phyloP scores from a whole-genome alignment of 352 stramenopile species.

The Phytophthora quininea region DNA sequence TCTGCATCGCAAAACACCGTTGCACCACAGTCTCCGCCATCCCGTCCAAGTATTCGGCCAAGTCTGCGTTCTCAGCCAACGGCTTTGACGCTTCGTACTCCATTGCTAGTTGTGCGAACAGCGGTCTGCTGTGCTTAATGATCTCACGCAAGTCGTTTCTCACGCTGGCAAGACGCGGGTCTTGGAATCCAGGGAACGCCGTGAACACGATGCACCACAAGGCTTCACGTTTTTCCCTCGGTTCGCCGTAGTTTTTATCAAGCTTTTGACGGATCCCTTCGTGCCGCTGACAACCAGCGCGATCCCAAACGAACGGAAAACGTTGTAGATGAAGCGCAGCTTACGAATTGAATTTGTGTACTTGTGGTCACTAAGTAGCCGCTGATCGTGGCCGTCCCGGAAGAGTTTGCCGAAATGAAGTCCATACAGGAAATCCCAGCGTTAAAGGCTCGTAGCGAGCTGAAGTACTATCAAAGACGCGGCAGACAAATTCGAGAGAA shows the following conservation, averaged over 20 bases:
- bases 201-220: slow-evolving; percentile 1
- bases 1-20: background rate
- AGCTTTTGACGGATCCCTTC: background rate
- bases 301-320: slow-evolving; percentile 3
- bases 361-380: no score
- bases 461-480: background rate
- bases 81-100: background rate
- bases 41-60: slow-evolving; percentile 1
- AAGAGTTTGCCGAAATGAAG: no score
- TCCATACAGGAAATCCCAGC: no score
- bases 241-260: background rate
- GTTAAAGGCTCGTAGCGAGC: no score
- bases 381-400: no score
- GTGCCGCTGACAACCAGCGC: background rate
- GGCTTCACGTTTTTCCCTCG: background rate
- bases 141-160: background rate
- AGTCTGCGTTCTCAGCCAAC: background rate
- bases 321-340: background rate
- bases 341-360: no score
- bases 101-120: background rate
- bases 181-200: background rate
- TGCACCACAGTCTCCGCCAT: background rate
- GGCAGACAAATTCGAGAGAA: background rate
- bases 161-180: background rate
- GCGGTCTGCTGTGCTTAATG: background rate